These are phyloP conservation scores for Penicillium sp. DNA, from an alignment of 2,329 filamentous ascomycete species.

Conservation along the genomic window DNA sequence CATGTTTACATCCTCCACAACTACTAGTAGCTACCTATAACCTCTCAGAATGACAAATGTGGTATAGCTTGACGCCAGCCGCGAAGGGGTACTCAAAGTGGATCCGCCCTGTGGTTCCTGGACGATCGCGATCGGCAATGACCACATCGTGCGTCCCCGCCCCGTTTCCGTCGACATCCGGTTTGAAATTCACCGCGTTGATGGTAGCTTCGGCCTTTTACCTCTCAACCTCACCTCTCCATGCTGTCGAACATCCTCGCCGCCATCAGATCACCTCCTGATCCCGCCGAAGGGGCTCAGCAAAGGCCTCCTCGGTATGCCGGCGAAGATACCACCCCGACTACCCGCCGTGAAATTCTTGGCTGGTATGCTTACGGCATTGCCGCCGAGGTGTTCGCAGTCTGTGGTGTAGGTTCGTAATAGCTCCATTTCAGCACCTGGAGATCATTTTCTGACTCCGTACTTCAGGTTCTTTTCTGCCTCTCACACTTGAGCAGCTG, in stretches of 20 bases:
- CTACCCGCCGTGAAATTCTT: conserved; percentile 74
- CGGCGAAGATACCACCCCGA: conserved; percentile 82
- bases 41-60: not conserved
- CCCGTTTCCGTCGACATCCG: conserved; percentile 20
- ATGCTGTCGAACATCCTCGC: conserved; percentile 22
- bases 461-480: conserved; percentile 76
- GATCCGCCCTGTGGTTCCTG: conserved; percentile 7
- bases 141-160: conserved; percentile 3
- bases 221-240: conserved; percentile 3
- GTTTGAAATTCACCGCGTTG: not conserved
- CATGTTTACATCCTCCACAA: not conserved
- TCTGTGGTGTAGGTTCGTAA: conserved; percentile 68
- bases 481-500: conserved; percentile 87
- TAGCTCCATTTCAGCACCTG: not conserved
- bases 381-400: conserved; percentile 92
- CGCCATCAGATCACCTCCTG: conserved; percentile 12
- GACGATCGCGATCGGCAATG: conserved; percentile 4
- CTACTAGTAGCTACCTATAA: not conserved
- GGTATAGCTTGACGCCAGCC: not conserved
- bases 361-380: conserved; percentile 95
- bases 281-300: conserved; percentile 20
- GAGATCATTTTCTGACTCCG: not conserved
- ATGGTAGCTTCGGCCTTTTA: not conserved
- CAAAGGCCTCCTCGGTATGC: conserved; percentile 59
- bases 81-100: not conserved